These are phyloP conservation scores for Chionographis japonica DNA, from an alignment of 106 monocot species.

Conservation along the genomic window DNA sequence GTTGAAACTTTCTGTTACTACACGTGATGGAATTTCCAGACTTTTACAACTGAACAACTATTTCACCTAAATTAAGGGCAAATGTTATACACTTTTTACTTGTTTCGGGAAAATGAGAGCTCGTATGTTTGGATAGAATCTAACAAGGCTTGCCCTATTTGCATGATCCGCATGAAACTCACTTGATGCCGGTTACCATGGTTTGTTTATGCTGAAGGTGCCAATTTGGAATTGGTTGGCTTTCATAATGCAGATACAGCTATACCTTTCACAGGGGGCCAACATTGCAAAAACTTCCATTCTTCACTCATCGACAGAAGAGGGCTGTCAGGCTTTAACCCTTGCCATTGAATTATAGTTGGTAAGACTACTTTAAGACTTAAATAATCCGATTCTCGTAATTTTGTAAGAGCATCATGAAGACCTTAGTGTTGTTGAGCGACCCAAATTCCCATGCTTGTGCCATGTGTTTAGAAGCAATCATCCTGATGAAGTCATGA, in stretches of 20 bases:
- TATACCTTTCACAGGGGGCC: constrained; percentile 49
- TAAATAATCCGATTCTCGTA: constrained; percentile 13
- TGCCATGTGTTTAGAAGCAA: not conserved
- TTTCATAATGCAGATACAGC: constrained; percentile 18
- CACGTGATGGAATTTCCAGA: too few relatives aligned
- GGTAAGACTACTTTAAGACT: constrained; percentile 77
- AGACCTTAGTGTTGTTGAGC: constrained; percentile 21
- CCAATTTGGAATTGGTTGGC: constrained; percentile 74
- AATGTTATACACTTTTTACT: not conserved
- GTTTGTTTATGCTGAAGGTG: constrained; percentile 64
- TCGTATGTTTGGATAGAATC: constrained; percentile 16
- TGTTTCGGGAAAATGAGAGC: constrained; percentile 17
- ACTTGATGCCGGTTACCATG: constrained; percentile 53
- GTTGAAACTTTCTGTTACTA: too few relatives aligned
- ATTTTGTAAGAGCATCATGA: constrained; percentile 8
- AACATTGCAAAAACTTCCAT: constrained; percentile 50
- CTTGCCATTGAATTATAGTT: constrained; percentile 66
- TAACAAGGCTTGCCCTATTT: constrained; percentile 28
- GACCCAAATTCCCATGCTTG: constrained; percentile 18
- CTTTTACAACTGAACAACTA: too few relatives aligned
- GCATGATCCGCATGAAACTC: constrained; percentile 37
- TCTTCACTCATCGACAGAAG: constrained; percentile 59
- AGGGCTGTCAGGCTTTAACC: constrained; percentile 57
- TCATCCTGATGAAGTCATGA: not conserved
- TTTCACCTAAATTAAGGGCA: too few relatives aligned